A percentile compares a stretch with the other conserved stretches of the same genome.
These are phyloP conservation scores for Candida michaelii DNA, from an alignment of 805 yeast species.

Conservation along the genomic window DNA sequence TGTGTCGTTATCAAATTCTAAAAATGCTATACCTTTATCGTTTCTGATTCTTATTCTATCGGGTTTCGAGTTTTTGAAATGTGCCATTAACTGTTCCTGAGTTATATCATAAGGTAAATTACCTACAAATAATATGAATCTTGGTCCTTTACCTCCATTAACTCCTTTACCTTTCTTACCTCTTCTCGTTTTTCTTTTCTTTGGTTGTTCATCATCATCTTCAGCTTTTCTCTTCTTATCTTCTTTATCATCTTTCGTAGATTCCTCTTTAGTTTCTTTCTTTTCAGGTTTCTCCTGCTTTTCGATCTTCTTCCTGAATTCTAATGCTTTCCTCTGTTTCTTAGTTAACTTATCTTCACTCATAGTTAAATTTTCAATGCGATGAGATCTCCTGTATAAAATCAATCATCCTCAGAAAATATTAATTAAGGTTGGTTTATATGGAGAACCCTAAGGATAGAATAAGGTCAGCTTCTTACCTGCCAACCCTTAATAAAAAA, in stretches of 20 bases:
- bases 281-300: conserved; percentile 34
- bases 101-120: conserved; percentile 76
- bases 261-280: conserved; percentile 18
- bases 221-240: conserved; percentile 22
- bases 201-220: conserved; percentile 39
- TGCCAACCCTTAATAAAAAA: neutral
- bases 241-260: conserved; percentile 21
- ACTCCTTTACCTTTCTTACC: conserved; percentile 70
- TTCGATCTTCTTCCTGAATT: conserved; percentile 49
- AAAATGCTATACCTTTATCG: conserved; percentile 89
- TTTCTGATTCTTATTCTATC: conserved; percentile 72
- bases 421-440: conserved; percentile 2
- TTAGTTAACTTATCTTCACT: conserved; percentile 51
- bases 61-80: conserved; percentile 74
- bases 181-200: conserved; percentile 74
- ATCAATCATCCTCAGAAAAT: neutral
- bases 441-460: neutral
- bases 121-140: conserved; percentile 87
- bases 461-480: neutral
- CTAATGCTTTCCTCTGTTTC: conserved; percentile 63
- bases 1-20: conserved; percentile 68
- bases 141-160: conserved; percentile 49
- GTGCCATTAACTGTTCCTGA: conserved; percentile 60
- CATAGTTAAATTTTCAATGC: conserved; percentile 8
- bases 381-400: conserved; percentile 8